Evolutionary conservation across 768 basidiomycete species (phyloP), one percentile per base, ranked within the genome.

Genomic region (Cyclocybe aegerita): DNA sequence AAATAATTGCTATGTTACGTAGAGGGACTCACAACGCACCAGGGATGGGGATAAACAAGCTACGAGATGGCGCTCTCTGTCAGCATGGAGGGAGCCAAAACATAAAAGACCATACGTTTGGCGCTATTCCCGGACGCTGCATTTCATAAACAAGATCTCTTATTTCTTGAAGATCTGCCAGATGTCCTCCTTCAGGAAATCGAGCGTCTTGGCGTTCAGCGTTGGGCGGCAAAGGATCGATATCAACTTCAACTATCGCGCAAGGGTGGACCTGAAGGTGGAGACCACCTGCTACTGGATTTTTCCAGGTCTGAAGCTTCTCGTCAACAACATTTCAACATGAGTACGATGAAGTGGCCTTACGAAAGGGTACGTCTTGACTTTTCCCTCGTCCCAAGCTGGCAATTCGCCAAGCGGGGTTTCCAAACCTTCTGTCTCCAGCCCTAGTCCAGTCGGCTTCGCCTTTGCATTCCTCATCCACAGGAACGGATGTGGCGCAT

Each of bases 191-290:
- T 10, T 57, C 43, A 9, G 59, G 90, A 67, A 83, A 92, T 1
- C 90, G 70, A 8, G 85, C 81, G 0, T 72, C 79, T 31, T 81
- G 72, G 12, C 74, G 71, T 30, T 66, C 65, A 0, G 74, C 75
- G 12, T 74, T 75, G 29, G 67, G 72, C 0, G 88, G 86, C 0
- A 92, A 75, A 4, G 89, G 80, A 23, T 80, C 78, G 52, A 94
- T 70, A 49, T 82, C 54, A 32, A 93, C 74, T 57, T 85, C 80
- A 14, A 71, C 65, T 1, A 68, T 79, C 23, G 81, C 89, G 57
- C 83, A 86, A 2, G 86, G 90, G 64, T 93, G 91, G 9, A 93
- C 90, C 61, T 94, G 82, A 65, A 93, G 81, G 62, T 92, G 88
- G 10, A 95, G 76, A 1, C 72, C 69, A n/a, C 82, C 81, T 3